These are phyloP conservation scores for Lyophyllum atratum DNA, from an alignment of 768 basidiomycete species.

Conservation along the genomic window DNA sequence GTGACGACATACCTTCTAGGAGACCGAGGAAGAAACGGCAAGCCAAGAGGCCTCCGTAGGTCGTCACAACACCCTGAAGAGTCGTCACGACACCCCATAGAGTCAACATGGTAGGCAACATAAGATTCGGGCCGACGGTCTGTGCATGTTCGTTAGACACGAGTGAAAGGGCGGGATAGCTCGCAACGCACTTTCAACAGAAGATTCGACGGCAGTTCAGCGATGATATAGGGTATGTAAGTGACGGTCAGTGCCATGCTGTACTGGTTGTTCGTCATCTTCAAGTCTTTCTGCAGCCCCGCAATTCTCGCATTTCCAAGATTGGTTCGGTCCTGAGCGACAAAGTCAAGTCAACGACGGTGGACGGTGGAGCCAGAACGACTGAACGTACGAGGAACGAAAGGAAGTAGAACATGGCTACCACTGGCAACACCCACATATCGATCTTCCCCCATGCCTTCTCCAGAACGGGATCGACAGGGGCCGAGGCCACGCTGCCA, in stretches of 20 bases:
- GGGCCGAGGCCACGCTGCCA: conserved; percentile 14
- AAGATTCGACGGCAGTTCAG: conserved; percentile 64
- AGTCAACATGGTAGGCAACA: conserved; percentile 14
- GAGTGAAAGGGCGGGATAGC: not conserved
- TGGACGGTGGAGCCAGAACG: conserved; percentile 51
- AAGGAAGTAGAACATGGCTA: conserved; percentile 38
- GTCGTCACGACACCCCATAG: conserved; percentile 13
- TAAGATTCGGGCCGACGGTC: conserved; percentile 19
- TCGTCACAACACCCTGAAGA: conserved; percentile 41
- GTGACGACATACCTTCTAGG: conserved; percentile 40
- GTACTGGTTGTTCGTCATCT: conserved; percentile 51
- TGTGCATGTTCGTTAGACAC: not conserved
- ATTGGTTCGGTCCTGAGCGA: conserved; percentile 50
- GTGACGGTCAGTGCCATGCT: conserved; percentile 50
- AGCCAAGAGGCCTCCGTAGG: conserved; percentile 44
- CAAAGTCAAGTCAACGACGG: not conserved
- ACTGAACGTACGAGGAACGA: conserved; percentile 37
- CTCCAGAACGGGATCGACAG: conserved; percentile 36
- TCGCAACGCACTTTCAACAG: conserved; percentile 46
- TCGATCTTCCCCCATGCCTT: conserved; percentile 38
- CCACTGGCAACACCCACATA: conserved; percentile 35
- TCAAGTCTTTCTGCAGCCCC: conserved; percentile 55
- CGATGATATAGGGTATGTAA: conserved; percentile 55
- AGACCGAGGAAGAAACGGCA: conserved; percentile 55
- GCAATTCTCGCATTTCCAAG: conserved; percentile 64